phyloP scores from a whole-genome alignment of 2,329 filamentous ascomycete species.

The Clarireedia homoeocarpa region DNA sequence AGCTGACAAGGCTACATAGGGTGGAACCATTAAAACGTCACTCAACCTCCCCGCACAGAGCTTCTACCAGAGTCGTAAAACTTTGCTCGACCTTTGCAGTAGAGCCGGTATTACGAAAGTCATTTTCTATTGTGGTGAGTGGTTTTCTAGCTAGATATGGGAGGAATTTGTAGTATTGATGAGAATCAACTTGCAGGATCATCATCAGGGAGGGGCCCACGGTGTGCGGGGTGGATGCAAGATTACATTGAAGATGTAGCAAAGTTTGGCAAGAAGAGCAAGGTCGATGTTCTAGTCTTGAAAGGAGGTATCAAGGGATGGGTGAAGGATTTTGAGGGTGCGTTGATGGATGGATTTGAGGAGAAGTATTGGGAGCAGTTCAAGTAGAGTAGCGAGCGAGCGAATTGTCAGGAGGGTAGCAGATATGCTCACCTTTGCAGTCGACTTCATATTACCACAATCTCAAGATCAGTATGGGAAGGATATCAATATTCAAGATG shows the following conservation, averaged over 20 bases:
- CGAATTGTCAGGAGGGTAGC: background rate
- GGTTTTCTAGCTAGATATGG: background rate
- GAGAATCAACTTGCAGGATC: conserved; percentile 34
- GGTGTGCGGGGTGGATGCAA: conserved; percentile 48
- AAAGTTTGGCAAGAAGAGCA: conserved; percentile 32
- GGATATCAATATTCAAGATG: too few relatives aligned
- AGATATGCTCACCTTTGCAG: background rate
- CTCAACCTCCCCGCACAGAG: conserved; percentile 50
- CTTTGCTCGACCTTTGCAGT: conserved; percentile 42
- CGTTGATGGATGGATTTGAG: conserved; percentile 44
- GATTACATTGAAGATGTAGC: conserved; percentile 43
- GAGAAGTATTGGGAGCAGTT: conserved; percentile 31
- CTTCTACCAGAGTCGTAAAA: conserved; percentile 42
- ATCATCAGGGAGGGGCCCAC: conserved; percentile 41
- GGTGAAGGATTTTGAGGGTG: conserved; percentile 41
- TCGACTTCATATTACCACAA: background rate
- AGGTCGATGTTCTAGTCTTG: conserved; percentile 40
- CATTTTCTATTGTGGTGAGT: conserved; percentile 49
- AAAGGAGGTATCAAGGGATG: conserved; percentile 48
- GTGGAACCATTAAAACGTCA: conserved; percentile 51
- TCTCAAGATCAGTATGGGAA: too few relatives aligned
- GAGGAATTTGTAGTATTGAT: background rate
- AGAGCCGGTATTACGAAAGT: conserved; percentile 40
- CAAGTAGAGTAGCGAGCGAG: conserved; percentile 13
- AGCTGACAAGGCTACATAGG: conserved; percentile 29